Evolutionary conservation across 2,329 filamentous ascomycete genomes (phyloP), one percentile per base, ranked within the genome.

Genomic region (Verticillium klebahnii): DNA sequence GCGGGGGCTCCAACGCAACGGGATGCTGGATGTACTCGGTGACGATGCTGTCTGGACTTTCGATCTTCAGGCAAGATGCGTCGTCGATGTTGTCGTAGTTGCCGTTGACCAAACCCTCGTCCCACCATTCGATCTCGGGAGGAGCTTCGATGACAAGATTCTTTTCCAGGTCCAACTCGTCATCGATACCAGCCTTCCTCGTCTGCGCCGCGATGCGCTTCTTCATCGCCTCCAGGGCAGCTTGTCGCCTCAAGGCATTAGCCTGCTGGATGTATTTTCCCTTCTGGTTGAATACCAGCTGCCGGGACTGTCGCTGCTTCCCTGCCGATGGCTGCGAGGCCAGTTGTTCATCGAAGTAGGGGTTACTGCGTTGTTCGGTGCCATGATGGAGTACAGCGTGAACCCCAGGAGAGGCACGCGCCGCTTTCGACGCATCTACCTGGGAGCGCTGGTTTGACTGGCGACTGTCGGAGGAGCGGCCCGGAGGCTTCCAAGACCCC

Each of bases 251-350:
- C 59, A 97, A 79, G 61, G 93, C 93, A 73, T 92, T 94, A 8
- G 91, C 95, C 76, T 98, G 94, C 66, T 93, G 89, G 63, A 98
- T 97, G 71, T 97, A 98, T 82, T 98, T 98, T 60, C 95, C 95
- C 74, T 96, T 96, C 68, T 93, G 89, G 69, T 97, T 97, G 80
- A 99, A 98, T 14, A 92, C 79, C 19, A 99, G 82, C 66, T 91
- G 88, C 63, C 91, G 88, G 12, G 92, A 85, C 65, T 90, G 83
- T 58, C 93, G 85, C 40, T 84, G 80, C 68, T 89, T 91, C 36
- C 72, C 70, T 74, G 80, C 65, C 71, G 60, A 80, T 78, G 66
- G 82, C 81, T 89, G 86, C 5, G 82, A 78, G n/a, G 85, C 83
- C 14, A 88, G 75, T 66, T 79, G 89, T 8, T 89, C 82, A 69